Conservation (phyloP, 1,139 yeast species). For the Geotrichum aggregatum region DNA sequence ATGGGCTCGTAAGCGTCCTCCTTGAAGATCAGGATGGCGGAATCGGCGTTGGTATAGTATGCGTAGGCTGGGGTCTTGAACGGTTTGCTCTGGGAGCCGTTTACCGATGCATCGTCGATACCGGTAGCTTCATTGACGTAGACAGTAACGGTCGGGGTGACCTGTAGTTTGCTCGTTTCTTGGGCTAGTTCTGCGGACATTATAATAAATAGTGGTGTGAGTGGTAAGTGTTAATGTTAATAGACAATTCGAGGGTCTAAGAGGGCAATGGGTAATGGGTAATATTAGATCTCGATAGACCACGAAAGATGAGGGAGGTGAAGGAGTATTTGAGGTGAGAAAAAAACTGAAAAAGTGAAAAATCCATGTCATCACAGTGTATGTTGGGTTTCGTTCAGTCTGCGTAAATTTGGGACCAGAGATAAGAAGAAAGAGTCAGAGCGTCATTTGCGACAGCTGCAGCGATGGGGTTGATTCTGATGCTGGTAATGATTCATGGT, state of each 20-base stretch:
- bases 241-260: not conserved
- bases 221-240: too few species aligned
- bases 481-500: too few species aligned
- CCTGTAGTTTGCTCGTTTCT: conserved; percentile 17
- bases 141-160: conserved; percentile 27
- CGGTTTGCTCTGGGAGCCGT: conserved; percentile 66
- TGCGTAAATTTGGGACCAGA: conserved; percentile 6
- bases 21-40: conserved; percentile 62
- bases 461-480: too few species aligned
- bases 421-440: conserved; percentile 4
- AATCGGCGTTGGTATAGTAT: conserved; percentile 50
- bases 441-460: too few species aligned
- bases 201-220: not conserved
- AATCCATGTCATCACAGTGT: not conserved
- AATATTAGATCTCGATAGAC: not conserved
- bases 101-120: conserved; percentile 50
- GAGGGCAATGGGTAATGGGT: not conserved
- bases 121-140: conserved; percentile 76
- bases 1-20: conserved; percentile 68
- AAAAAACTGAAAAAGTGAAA: not conserved
- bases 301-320: not conserved
- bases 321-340: not conserved
- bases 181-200: conserved; percentile 21
- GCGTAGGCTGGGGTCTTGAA: conserved; percentile 85
- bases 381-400: not conserved